A percentile compares a stretch with the other conserved stretches of the same genome.
Evolutionary conservation across 805 yeast species (phyloP).

Genomic region (Metschnikowia reukaufii): DNA sequence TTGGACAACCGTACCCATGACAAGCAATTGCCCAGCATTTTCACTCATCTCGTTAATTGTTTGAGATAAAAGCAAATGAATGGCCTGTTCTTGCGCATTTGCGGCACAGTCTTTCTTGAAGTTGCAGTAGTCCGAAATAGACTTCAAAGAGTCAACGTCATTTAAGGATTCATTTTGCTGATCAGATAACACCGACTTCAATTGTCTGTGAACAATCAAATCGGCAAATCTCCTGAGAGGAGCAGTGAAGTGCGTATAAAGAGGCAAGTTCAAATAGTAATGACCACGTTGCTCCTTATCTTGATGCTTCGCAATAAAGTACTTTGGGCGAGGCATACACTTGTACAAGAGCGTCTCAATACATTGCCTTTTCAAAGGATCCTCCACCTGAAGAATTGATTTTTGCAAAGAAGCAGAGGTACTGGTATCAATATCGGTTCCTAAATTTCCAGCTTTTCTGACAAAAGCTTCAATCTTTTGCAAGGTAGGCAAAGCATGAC

Average conservation of each 20-base stretch:
- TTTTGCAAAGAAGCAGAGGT: slow-evolving; percentile 69
- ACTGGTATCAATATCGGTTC: slow-evolving; percentile 70
- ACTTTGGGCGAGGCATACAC: slow-evolving; percentile 81
- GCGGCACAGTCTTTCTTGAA: slow-evolving; percentile 94
- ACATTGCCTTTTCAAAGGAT: slow-evolving; percentile 63
- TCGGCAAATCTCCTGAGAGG: slow-evolving; percentile 93
- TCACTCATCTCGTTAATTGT: slow-evolving; percentile 73
- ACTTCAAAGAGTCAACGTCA: slow-evolving; percentile 69
- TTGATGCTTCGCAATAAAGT: slow-evolving; percentile 83
- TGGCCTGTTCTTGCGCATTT: slow-evolving; percentile 91
- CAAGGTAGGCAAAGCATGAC: slow-evolving; percentile 81
- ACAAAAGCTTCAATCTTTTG: slow-evolving; percentile 79
- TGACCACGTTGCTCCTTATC: slow-evolving; percentile 78
- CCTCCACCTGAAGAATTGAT: slow-evolving; percentile 64
- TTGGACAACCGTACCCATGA: slow-evolving; percentile 84
- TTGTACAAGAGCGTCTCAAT: slow-evolving; percentile 79
- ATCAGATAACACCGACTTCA: slow-evolving; percentile 60
- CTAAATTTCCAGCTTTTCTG: slow-evolving; percentile 64
- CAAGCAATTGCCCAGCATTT: slow-evolving; percentile 75
- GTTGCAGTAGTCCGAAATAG: slow-evolving; percentile 88
- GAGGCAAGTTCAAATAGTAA: slow-evolving; percentile 76
- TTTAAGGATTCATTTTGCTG: slow-evolving; percentile 32
- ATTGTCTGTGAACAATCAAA: slow-evolving; percentile 86
- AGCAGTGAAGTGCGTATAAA: slow-evolving; percentile 91
- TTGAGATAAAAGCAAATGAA: slow-evolving; percentile 81